Conservation (phyloP, 208 protist species). For the Trypanosoma boissoni region DNA sequence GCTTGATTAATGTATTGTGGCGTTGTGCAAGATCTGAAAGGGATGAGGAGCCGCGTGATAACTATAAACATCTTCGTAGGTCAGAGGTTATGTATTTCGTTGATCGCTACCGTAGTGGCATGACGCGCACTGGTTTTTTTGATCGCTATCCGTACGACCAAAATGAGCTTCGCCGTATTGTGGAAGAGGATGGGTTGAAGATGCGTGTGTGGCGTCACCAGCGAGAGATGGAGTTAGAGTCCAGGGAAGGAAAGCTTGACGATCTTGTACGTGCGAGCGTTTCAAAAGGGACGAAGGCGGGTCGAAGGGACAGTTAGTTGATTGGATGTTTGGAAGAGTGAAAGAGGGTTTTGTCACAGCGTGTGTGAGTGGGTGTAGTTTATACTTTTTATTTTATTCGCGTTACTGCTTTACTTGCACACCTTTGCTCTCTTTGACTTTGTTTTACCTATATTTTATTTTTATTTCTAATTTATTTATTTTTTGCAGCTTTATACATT, state of each 20-base stretch:
- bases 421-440: background rate
- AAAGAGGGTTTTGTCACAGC: background rate
- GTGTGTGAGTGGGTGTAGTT: background rate
- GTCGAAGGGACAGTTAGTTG: too few species aligned
- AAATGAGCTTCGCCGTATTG: conserved; percentile 56
- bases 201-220: conserved; percentile 87
- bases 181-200: conserved; percentile 73
- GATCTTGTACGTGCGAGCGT: conserved; percentile 66
- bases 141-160: conserved; percentile 81
- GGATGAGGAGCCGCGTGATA: conserved; percentile 57
- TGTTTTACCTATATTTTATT: conserved; percentile 5
- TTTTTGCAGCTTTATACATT: conserved; percentile 2
- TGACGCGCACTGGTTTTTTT: conserved; percentile 65
- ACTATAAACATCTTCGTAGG: conserved; percentile 54
- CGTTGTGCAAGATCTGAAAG: conserved; percentile 51
- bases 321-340: background rate
- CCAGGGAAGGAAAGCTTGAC: conserved; percentile 69
- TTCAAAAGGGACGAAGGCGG: conserved; percentile 22
- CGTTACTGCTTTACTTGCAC: background rate
- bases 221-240: conserved; percentile 65
- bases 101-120: conserved; percentile 65
- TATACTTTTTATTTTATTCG: background rate
- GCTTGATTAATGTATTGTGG: conserved; percentile 31
- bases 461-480: background rate
- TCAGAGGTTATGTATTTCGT: conserved; percentile 83